Conservation (phyloP, 331 rosid genomes). For the Cydonia oblonga region DNA sequence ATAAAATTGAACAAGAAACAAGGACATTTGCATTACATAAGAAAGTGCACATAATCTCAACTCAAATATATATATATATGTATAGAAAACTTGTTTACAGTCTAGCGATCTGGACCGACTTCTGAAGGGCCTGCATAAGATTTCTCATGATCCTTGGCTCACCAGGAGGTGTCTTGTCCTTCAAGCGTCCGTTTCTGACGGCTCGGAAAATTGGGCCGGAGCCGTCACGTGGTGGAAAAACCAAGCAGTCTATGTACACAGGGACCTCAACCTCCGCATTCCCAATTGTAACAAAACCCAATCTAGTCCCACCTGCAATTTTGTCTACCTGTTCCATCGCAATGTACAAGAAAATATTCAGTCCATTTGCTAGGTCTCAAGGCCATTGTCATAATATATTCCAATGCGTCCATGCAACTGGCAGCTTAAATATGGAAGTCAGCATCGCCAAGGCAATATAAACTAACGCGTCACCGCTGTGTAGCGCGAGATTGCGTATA, state of each 20-base stretch:
- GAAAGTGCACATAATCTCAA: background rate
- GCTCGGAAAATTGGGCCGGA: slow-evolving; percentile 76
- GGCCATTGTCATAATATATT: background rate
- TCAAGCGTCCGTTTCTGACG: slow-evolving; percentile 59
- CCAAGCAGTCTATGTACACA: slow-evolving; percentile 83
- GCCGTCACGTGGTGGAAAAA: slow-evolving; percentile 40
- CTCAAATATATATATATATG: background rate
- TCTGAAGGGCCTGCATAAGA: slow-evolving; percentile 67
- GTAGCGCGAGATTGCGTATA: no score
- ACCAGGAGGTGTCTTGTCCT: slow-evolving; percentile 63
- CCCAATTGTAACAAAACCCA: slow-evolving; percentile 68
- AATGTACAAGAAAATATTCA: background rate
- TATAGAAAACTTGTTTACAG: slow-evolving; percentile 17
- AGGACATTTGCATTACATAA: background rate
- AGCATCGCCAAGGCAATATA: background rate
- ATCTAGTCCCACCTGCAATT: slow-evolving; percentile 69
- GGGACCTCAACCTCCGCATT: slow-evolving; percentile 75
- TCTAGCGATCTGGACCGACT: slow-evolving; percentile 62
- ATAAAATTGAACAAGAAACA: background rate
- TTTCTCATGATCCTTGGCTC: slow-evolving; percentile 93
- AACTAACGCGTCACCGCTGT: no score
- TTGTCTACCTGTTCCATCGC: slow-evolving; percentile 61
- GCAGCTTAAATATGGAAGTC: background rate
- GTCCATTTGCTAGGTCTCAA: background rate
- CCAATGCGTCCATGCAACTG: background rate